Evolutionary conservation across 352 stramenopile species (phyloP), one percentile per base, ranked within the genome.

Genomic region (Pythium sp.): DNA sequence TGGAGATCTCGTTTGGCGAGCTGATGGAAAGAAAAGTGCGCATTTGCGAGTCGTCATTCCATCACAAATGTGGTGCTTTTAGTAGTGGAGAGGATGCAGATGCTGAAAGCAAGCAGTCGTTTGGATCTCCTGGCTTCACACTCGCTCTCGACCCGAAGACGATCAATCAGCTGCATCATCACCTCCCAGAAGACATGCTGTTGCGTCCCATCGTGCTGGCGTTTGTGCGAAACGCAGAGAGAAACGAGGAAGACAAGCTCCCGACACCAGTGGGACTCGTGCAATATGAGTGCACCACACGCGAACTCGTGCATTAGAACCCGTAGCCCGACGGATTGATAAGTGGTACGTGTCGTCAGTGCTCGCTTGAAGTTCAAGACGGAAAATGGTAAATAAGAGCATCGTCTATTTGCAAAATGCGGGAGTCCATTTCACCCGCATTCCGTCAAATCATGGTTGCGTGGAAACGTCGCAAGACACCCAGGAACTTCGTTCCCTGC

Each of bases 31-130:
- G 62, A 47, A 70, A 20, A 14, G 28, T 72, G 22, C 63, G 68
- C 11, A 60, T 72, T 49, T 72, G 68, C 38, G 68, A 72, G 20
- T 38, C 62, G 3, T 32, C 62, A 18, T 72, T 72, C 53, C 55
- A 70, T 60, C 34, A 30, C 32, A 41, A 58, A 15, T 56, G 32
- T 20, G 26, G 6, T 11, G 28, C 46, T 7, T 65, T 65, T 20
- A 26, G 15, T 6, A 32, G 20, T 22, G 20, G 22, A 22, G 22
- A 22, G 20, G 20, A 14, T 3, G 30, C 7, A 24, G 43, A 30
- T 32, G 46, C 11, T 36, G 8, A 38, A 28, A 41, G n/a, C 41
- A 56, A 43, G 20, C 26, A 58, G 43, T 3, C 30, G n/a, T 36
- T 20, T 51, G 46, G 20, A 12, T 38, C 20, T 28, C 5, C 15